Conservation (phyloP, 768 basidiomycete genomes). For the Phylloporus sp. region DNA sequence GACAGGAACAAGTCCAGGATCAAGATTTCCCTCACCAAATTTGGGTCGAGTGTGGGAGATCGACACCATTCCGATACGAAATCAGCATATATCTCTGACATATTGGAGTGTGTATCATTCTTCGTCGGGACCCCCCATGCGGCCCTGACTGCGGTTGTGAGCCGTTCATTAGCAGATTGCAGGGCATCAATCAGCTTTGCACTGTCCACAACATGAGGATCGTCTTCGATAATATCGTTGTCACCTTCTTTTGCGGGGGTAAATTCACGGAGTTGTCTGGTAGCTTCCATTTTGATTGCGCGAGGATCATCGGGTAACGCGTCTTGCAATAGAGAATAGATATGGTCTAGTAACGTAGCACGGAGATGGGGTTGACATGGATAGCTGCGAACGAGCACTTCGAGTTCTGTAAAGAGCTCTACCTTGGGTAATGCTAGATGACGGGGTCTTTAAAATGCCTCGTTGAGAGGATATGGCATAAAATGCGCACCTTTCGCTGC, state of each 20-base stretch:
- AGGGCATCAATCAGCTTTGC: conserved; percentile 29
- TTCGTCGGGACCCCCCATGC: conserved; percentile 11
- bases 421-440: conserved; percentile 38
- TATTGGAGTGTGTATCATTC: conserved; percentile 28
- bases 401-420: conserved; percentile 41
- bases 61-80: conserved; percentile 50
- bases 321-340: conserved; percentile 40
- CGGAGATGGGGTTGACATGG: conserved; percentile 41
- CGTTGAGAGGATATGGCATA: conserved; percentile 11
- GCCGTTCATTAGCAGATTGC: conserved; percentile 30
- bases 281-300: conserved; percentile 39
- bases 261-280: conserved; percentile 30
- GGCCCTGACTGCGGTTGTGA: conserved; percentile 27
- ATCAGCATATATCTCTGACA: conserved; percentile 34
- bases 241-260: conserved; percentile 24
- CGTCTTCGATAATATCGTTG: conserved; percentile 6
- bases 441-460: conserved; percentile 6
- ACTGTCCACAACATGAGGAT: conserved; percentile 6
- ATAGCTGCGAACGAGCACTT: conserved; percentile 39
- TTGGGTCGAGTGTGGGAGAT: conserved; percentile 25
- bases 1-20: neutral
- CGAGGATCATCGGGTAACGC: conserved; percentile 36
- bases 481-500: conserved; percentile 62
- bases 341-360: conserved; percentile 38
- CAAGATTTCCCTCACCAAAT: conserved; percentile 27